Conservation (phyloP, 1,284 basidiomycete species). For the Exobasidium cylindrosporum region DNA sequence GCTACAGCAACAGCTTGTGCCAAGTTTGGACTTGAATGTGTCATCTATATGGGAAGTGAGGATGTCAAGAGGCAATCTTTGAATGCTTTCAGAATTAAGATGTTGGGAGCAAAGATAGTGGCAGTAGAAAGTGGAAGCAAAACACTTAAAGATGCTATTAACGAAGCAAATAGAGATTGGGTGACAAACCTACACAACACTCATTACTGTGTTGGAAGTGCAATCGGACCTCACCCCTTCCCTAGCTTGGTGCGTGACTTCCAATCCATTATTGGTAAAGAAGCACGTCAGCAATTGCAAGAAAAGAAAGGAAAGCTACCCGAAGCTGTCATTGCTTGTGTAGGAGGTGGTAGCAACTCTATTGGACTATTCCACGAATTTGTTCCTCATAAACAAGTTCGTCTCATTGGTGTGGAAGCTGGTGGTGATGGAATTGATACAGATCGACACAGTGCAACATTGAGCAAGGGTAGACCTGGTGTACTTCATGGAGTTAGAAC, state of each 20-base stretch:
- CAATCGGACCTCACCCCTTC: conserved; percentile 97
- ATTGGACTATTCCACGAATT: conserved; percentile 65
- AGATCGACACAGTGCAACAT: conserved; percentile 82
- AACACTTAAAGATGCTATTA: conserved; percentile 81
- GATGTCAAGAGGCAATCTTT: conserved; percentile 91
- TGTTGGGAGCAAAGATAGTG: conserved; percentile 82
- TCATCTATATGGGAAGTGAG: conserved; percentile 98
- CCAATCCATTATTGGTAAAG: conserved; percentile 89
- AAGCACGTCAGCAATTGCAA: conserved; percentile 85
- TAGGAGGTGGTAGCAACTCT: conserved; percentile 94
- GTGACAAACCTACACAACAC: conserved; percentile 82
- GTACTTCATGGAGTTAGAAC: conserved; percentile 95
- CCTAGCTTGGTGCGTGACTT: conserved; percentile 98
- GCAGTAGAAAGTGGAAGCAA: conserved; percentile 90
- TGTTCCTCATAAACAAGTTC: conserved; percentile 42
- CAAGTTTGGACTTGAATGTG: conserved; percentile 89
- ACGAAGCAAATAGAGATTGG: conserved; percentile 73
- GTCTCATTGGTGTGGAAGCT: conserved; percentile 52
- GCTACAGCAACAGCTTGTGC: conserved; percentile 98
- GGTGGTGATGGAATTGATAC: conserved; percentile 76
- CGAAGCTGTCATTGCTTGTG: conserved; percentile 91
- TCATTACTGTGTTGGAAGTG: conserved; percentile 95
- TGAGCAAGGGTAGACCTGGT: conserved; percentile 83
- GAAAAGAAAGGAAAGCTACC: conserved; percentile 78
- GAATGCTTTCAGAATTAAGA: conserved; percentile 96